These are phyloP conservation scores for Esteya vermicola DNA, from an alignment of 2,329 filamentous ascomycete genomes.

Conservation along the genomic window DNA sequence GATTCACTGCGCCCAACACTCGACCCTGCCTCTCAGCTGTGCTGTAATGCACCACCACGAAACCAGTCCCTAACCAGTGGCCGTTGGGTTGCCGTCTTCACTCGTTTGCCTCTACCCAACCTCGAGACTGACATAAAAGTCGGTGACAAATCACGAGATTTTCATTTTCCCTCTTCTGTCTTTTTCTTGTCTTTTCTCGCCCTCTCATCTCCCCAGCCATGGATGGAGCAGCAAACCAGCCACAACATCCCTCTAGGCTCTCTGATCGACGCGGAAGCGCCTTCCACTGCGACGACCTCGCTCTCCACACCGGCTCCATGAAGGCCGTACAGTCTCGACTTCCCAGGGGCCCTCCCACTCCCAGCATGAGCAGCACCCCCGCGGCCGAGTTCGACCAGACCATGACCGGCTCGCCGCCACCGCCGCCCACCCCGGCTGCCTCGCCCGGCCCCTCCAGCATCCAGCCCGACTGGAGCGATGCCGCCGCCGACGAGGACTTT, in stretches of 20 bases:
- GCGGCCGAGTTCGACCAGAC: slow-evolving; percentile 49
- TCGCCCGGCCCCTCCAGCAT: slow-evolving; percentile 48
- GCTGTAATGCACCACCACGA: too few species aligned
- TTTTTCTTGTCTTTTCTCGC: slow-evolving; percentile 25
- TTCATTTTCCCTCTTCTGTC: too few species aligned
- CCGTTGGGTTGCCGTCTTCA: neutral
- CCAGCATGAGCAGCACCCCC: slow-evolving; percentile 48
- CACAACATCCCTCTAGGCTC: slow-evolving; percentile 38
- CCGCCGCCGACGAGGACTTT: slow-evolving; percentile 67
- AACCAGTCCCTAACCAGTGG: too few species aligned
- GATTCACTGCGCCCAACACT: neutral
- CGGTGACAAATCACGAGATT: too few species aligned
- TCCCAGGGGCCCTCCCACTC: slow-evolving; percentile 47
- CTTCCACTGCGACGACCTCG: slow-evolving; percentile 40
- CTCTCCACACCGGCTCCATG: slow-evolving; percentile 30
- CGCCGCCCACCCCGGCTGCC: slow-evolving; percentile 50
- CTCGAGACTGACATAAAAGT: too few species aligned
- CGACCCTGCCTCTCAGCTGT: too few species aligned
- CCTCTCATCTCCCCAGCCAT: neutral
- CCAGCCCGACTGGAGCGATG: slow-evolving; percentile 60
- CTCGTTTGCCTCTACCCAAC: neutral
- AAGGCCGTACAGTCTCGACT: slow-evolving; percentile 36
- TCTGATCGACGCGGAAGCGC: slow-evolving; percentile 46
- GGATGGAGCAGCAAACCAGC: too few species aligned
- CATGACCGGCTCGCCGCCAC: slow-evolving; percentile 46